Evolutionary conservation across 371 early-diverging fungal species (phyloP), one percentile per base, ranked within the genome.

Genomic region (Apophysomyces variabilis): DNA sequence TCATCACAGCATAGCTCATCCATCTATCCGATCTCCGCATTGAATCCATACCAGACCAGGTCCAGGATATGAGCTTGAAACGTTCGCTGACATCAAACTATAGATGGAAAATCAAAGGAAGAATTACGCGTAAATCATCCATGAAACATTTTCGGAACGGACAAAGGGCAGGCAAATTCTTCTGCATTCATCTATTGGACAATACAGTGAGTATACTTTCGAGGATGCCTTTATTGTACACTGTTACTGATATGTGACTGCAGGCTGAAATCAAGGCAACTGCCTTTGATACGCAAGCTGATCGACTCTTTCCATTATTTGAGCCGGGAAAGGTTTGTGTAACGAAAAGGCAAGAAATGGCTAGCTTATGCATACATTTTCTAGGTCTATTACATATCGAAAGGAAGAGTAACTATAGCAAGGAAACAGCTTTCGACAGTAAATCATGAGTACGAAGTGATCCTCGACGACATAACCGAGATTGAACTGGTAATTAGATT

Each of bases 211-310:
- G 41, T 16, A 38, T 21, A 1, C 46, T 12, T 32, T 46, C 26
- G 13, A 7, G 21, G 5, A 43, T 11, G n/a, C 4, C 60, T 46
- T 21, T 32, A 13, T 14, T 12, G 7, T 13, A 35, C 6, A 3
- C 5, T 14, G 13, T 2, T n/a, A 21, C 21, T 50, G 21, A 50
- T 26, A 50, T 21, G 21, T 18, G 5, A 6, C 21, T 7, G 18
- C 69, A 89, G 86, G 94, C 95, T 54, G 96, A 97, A 69, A 98
- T 99, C 66, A 87, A 91, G 56, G 96, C 92, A 3, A 96, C 96
- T 4, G 92, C 81, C 16, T 99, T 99, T 76, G 91, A 88, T 56
- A 93, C 94, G 54, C 87, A 89, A 64, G 95, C 92, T 2, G 92
- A 90, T 65, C 74, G 77, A 56, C 88, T 92, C 61, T 93, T 87